Evolutionary conservation across 345 rosid genomes (phyloP).

Genomic region (Salix purpurea): DNA sequence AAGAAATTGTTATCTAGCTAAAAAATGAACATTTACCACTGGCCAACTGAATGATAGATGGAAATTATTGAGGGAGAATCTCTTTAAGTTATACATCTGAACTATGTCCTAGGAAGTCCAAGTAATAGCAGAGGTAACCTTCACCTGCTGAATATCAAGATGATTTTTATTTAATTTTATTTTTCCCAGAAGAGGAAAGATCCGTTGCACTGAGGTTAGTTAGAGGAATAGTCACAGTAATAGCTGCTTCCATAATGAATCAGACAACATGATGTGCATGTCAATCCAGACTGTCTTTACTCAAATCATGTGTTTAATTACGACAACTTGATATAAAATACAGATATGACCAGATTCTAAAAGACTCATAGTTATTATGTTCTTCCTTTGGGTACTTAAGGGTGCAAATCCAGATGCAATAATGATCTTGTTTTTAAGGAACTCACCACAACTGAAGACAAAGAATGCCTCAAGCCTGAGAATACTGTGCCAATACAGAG

Average conservation of each 20-base stretch:
- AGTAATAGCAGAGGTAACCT: neutral
- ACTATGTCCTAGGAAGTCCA: neutral
- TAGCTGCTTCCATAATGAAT: neutral
- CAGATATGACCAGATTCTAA: neutral
- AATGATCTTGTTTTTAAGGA: neutral
- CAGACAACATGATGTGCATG: neutral
- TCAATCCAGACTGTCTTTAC: neutral
- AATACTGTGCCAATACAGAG: constrained; percentile 77
- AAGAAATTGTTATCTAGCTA: neutral
- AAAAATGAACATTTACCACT: neutral
- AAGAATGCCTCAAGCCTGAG: constrained; percentile 88
- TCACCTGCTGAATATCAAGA: neutral
- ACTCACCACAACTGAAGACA: constrained; percentile 92
- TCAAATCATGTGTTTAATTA: neutral
- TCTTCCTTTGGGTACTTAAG: neutral
- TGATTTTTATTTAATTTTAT: neutral
- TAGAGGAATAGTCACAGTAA: neutral
- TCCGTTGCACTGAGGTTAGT: neutral
- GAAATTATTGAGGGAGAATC: neutral
- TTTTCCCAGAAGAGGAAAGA: neutral
- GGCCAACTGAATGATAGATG: neutral
- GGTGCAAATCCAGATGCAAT: neutral
- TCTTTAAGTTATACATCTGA: neutral
- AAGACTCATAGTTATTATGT: neutral
- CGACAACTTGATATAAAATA: neutral